Base-by-base conservation (phyloP, 202 grass and related monocot species). In the Cymbopogon flexuosus region DNA sequence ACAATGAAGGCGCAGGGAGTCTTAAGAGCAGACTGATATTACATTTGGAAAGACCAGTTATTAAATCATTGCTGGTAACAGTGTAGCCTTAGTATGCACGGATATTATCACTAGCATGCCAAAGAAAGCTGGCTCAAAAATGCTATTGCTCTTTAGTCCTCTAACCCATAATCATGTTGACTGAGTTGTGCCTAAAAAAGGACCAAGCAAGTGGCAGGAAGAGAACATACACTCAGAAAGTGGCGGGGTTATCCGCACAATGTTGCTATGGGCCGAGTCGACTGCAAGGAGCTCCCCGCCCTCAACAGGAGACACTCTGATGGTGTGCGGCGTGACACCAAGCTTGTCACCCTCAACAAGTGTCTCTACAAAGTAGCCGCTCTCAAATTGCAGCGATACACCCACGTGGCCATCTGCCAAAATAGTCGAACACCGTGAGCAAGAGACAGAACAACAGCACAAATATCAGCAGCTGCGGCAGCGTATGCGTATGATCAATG, bases 281-380 rank as follows among this genome's bases (percentile, higher is more conserved):
- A 98, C 95, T 21, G 92, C 92, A 70, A 98, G 86, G 63, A 98
- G 92, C 77, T 94, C 94, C 16, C 91, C 88, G 10, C 91, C 88
- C 70, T 91, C 91, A 33, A 86, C 78, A 3, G 89, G 90, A 34
- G 92, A 98, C 61, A 98, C 90, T 70, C 95, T 87, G 78, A 98
- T 89, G 60, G 92, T 94, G 84, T 98, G 88, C 0, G 92, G 95
- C 9, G 89, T 91, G 75, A 97, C 87, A 52, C 95, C 92, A 19
- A 98, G 86, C 77, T 98, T 98, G 86, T 94, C 90, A 23, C 95
- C 95, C 46, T 98, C 95, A 43, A 94, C 92, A 42, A 98, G 87
- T 4, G 95, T 98, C 86, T 98, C 95, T 52, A 98, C 95, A 79
- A 92, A 94, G 85, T 94, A 98, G 42, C 95, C 92, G 27, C 74